These are phyloP conservation scores for Arxiozyma heterogenica DNA, from an alignment of 1,139 yeast genomes.

Conservation along the genomic window DNA sequence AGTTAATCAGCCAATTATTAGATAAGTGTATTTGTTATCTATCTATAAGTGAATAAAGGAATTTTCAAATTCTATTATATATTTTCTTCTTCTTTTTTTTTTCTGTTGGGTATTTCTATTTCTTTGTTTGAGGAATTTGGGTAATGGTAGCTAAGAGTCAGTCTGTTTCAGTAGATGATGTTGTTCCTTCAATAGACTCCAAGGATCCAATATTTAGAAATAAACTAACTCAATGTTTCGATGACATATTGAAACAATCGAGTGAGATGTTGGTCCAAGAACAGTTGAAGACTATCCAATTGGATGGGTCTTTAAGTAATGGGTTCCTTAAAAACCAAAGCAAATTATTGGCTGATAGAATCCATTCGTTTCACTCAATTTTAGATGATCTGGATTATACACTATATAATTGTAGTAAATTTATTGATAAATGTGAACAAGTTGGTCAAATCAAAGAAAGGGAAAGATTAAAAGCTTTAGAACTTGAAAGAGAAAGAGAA, in stretches of 20 bases:
- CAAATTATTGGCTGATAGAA: conserved; percentile 21
- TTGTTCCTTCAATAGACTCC: background rate
- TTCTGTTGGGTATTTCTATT: no score
- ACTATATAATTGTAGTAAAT: conserved; percentile 30
- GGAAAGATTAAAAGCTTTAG: conserved; percentile 13
- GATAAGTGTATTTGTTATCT: no score
- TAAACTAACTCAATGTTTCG: conserved; percentile 27
- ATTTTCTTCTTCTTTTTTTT: no score
- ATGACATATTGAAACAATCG: conserved; percentile 27
- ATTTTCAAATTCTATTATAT: no score
- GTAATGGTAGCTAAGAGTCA: conserved; percentile 1
- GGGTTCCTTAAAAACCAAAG: conserved; percentile 25
- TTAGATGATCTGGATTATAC: conserved; percentile 34
- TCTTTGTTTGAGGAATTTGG: background rate
- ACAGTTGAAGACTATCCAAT: conserved; percentile 29
- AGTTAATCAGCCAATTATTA: no score
- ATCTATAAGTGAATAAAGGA: background rate
- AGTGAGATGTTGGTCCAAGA: conserved; percentile 30
- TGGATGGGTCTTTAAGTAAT: conserved; percentile 21
- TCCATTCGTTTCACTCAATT: conserved; percentile 26
- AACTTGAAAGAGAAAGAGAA: conserved; percentile 15
- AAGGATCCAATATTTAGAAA: conserved; percentile 12
- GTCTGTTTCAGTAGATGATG: conserved; percentile 1
- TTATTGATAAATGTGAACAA: conserved; percentile 27
- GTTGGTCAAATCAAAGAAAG: conserved; percentile 19